Conservation (phyloP, 345 rosid genomes). For the Acer negundo region DNA sequence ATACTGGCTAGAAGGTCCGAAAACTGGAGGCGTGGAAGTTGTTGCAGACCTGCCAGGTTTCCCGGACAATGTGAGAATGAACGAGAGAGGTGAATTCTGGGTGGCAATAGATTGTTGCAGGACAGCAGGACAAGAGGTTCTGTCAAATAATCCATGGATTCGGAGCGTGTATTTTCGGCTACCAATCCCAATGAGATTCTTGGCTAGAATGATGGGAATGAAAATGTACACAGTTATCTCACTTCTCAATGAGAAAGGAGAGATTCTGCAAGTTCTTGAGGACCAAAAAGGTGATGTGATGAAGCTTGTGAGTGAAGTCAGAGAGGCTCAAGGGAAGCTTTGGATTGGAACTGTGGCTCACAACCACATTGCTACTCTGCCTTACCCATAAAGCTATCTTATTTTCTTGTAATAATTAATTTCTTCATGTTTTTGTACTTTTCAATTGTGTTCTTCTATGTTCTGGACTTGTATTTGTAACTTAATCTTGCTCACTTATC, state of each 20-base stretch:
- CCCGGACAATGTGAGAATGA: conserved; percentile 87
- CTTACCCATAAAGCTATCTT: conserved; percentile 47
- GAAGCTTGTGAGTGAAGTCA: conserved; percentile 94
- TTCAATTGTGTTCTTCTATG: not conserved
- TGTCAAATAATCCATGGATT: conserved; percentile 79
- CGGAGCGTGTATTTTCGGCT: conserved; percentile 73
- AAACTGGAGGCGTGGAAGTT: conserved; percentile 42
- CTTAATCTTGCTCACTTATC: not conserved
- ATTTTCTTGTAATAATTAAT: conserved; percentile 1
- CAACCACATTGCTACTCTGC: conserved; percentile 82
- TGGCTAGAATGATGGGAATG: conserved; percentile 90
- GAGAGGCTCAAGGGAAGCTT: conserved; percentile 76
- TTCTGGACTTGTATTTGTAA: not conserved
- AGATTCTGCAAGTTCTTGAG: conserved; percentile 80
- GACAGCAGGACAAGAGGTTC: conserved; percentile 77
- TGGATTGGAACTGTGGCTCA: conserved; percentile 99
- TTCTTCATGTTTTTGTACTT: not conserved
- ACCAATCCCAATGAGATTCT: conserved; percentile 61
- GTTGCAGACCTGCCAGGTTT: conserved; percentile 85
- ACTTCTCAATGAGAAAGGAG: conserved; percentile 56
- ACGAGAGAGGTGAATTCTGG: conserved; percentile 86
- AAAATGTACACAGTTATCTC: conserved; percentile 87
- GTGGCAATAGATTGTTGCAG: conserved; percentile 96
- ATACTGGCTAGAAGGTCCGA: conserved; percentile 89
- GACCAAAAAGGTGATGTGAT: conserved; percentile 82